phyloP scores from a whole-genome alignment of 2,329 filamentous ascomycete species.

The Sporothrix globosa region DNA sequence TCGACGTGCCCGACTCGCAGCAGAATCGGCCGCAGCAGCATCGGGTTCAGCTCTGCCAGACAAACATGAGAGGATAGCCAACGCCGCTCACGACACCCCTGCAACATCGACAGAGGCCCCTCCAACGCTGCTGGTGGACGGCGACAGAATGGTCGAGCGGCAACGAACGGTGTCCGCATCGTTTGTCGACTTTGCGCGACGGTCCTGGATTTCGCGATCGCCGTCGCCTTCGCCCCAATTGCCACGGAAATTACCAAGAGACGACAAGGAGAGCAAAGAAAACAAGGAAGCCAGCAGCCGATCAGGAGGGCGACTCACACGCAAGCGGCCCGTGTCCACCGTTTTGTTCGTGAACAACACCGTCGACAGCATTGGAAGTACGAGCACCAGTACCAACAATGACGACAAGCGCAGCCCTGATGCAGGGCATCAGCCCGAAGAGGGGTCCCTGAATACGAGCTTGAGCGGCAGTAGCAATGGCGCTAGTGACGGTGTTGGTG shows the following conservation, averaged over 20 bases:
- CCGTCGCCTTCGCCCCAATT: constrained; percentile 52
- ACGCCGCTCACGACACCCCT: neutral
- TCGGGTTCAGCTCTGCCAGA: neutral
- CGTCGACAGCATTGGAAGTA: neutral
- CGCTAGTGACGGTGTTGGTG: constrained; percentile 21
- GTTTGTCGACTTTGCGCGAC: constrained; percentile 55
- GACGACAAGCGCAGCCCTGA: constrained; percentile 36
- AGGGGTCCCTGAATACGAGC: constrained; percentile 26
- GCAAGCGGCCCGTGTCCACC: constrained; percentile 28
- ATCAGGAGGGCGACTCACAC: constrained; percentile 28
- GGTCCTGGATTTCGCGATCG: constrained; percentile 56
- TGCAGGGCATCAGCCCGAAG: constrained; percentile 6
- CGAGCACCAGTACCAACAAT: neutral
- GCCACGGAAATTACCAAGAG: neutral
- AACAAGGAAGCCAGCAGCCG: constrained; percentile 28
- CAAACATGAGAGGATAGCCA: constrained; percentile 30
- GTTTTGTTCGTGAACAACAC: constrained; percentile 17
- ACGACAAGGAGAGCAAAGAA: constrained; percentile 25
- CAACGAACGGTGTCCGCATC: constrained; percentile 49
- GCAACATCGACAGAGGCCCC: constrained; percentile 24
- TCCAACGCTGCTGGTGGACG: constrained; percentile 12
- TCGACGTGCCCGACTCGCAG: neutral
- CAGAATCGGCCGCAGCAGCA: neutral
- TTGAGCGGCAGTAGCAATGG: constrained; percentile 37
- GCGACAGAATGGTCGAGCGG: constrained; percentile 37